Evolutionary conservation across 2,329 filamentous ascomycete genomes (phyloP).

Genomic region (Fusarium robinianum): DNA sequence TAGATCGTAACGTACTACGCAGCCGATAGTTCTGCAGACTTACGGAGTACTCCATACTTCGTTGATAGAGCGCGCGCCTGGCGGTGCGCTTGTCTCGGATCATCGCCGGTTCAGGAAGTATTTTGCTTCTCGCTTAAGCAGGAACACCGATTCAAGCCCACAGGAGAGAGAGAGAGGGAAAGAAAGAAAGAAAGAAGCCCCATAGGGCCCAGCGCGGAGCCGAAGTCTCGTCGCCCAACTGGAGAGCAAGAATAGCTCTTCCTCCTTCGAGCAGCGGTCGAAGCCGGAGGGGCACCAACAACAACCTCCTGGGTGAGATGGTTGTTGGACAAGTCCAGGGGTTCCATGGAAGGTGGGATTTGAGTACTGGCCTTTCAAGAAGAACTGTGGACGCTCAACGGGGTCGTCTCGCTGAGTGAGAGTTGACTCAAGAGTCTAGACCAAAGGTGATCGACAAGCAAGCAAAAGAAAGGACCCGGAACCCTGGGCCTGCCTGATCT

Average conservation of each 20-base stretch:
- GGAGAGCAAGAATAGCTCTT: neutral
- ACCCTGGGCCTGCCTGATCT: slow-evolving; percentile 25
- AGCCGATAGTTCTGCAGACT: no score
- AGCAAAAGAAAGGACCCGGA: slow-evolving; percentile 22
- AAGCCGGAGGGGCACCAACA: slow-evolving; percentile 7
- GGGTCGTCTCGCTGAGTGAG: slow-evolving; percentile 19
- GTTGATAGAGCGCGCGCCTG: neutral
- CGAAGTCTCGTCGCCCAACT: slow-evolving; percentile 16
- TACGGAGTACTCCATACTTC: no score
- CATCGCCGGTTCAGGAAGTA: slow-evolving; percentile 16
- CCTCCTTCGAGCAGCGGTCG: slow-evolving; percentile 15
- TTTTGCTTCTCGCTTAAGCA: slow-evolving; percentile 12
- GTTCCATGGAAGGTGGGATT: no score
- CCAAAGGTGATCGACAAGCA: slow-evolving; percentile 27
- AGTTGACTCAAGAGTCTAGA: slow-evolving; percentile 14
- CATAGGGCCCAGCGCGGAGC: slow-evolving; percentile 14
- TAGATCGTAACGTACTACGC: no score
- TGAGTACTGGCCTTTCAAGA: no score
- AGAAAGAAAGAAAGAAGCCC: no score
- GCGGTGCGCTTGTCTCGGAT: slow-evolving; percentile 16
- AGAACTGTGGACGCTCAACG: no score
- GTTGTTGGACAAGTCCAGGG: no score
- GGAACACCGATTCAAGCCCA: slow-evolving; percentile 5
- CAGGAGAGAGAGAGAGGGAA: no score
- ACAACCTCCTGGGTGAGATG: slow-evolving; percentile 18